Conservation (phyloP, 177 flowering plant genomes). For the Vitis hybrid region DNA sequence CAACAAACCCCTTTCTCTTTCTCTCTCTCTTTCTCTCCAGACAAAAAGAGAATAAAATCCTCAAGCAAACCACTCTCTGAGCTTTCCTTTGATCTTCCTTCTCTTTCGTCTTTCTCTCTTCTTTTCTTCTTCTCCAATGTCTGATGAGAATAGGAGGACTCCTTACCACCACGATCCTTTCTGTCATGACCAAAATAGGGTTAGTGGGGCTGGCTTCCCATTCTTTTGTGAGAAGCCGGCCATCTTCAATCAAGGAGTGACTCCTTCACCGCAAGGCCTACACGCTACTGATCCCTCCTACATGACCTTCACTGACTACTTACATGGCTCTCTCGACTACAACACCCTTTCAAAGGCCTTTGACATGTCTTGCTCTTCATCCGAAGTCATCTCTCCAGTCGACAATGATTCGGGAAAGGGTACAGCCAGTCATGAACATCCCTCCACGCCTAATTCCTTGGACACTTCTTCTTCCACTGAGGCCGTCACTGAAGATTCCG, state of each 20-base stretch:
- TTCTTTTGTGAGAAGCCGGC: conserved; percentile 6
- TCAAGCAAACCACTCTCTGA: too few species aligned
- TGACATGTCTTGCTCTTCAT: conserved; percentile 34
- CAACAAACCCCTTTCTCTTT: too few species aligned
- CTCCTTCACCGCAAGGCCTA: conserved; percentile 4
- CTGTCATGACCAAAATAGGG: neutral
- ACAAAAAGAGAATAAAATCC: too few species aligned
- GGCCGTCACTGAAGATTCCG: conserved; percentile 15
- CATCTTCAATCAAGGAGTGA: neutral
- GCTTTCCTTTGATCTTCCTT: neutral
- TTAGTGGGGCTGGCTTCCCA: conserved; percentile 8
- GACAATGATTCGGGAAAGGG: conserved; percentile 7
- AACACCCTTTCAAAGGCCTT: conserved; percentile 26
- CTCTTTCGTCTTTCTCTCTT: neutral
- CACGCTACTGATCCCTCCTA: conserved; percentile 14
- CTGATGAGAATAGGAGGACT: conserved; percentile 16
- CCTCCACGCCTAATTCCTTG: conserved; percentile 12
- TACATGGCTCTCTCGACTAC: conserved; percentile 26
- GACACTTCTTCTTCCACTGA: conserved; percentile 26
- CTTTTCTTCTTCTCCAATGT: conserved; percentile 12
- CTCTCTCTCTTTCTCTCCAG: too few species aligned
- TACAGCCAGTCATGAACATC: too few species aligned
- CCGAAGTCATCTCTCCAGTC: conserved; percentile 13
- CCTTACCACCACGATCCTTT: conserved; percentile 10
- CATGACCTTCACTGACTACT: conserved; percentile 24